Evolutionary conservation across 768 basidiomycete species (phyloP), one percentile per base, ranked within the genome.

Genomic region (Cystobasidium ongulense): DNA sequence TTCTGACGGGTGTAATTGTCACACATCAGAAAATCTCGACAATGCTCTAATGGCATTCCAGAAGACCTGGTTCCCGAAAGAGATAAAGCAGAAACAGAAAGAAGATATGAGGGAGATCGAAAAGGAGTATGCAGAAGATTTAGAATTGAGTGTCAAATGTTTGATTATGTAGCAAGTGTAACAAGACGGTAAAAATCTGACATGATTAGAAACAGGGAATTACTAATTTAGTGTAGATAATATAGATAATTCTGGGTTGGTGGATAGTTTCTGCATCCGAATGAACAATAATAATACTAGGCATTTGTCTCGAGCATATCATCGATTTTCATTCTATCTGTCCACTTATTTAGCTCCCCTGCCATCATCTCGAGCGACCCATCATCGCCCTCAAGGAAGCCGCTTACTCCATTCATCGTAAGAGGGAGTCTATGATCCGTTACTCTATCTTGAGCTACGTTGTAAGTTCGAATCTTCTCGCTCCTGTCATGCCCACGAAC

Each of bases 391-490:
- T 84, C 81, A 66, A 85, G 36, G 27, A 84, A 79, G 7, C 77
- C 87, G 15, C 80, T 78, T 1, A 85, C 73, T 17, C 81, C 82
- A 10, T 78, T 79, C 31, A 91, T 76, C 0, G 90, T 89, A 29
- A 93, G 79, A 2, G 89, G 89, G 50, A 96, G 87, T 0, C 93
- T 86, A 77, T 97, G 94, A 80, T 96, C 94, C 1, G 94, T 98
- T 11, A 97, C 87, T 11, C 93, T 88, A 76, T 92, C 92, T 89
- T 95, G 76, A 17, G 46, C 61, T 80, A 88, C 94, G 78, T 96
- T 97, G 81, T 97, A 98, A 2, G 96, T 98, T 75, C 96, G 84
- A 72, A 98, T 90, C 80, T 97, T 98, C 79, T 97, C 93, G 77
- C 91, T 91, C 25, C 96, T 84, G 79, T 94, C 92, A 1, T 88